Base-by-base conservation (phyloP, 495 filamentous ascomycete species). In the Cetradonia linearis region DNA sequence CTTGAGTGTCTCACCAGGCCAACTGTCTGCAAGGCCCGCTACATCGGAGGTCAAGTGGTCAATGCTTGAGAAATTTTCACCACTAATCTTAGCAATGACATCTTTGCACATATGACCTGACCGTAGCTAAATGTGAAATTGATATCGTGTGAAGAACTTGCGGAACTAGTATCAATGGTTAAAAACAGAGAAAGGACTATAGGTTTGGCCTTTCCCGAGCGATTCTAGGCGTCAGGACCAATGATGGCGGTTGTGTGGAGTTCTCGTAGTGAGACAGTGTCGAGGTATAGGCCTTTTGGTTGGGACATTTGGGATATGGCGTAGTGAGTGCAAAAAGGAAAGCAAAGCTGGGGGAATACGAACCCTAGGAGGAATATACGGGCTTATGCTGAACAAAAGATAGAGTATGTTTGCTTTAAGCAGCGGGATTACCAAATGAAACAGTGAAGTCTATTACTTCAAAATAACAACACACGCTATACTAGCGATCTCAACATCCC, bases 191-290 rank as follows among this genome's bases (percentile, higher is more conserved):
- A 60, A 16, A 67, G 53, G 25, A 59, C 28, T 31, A 67, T 27
- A 16, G 65, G 63, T 40, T 67, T 62, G 14, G 34, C 30, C 47
- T 61, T 62, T 28, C 42, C 53, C 1, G 56, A 47, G 42, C 69
- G 61, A 52, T 63, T 53, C 67, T 63, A 66, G 60, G 68, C 63
- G 44, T 70, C 61, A 44, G 61, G 40, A 13, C 62, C 56, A 55
- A 70, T 55, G 25, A 65, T 27, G 55, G 68, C 62, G 34, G 69
- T 59, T 40, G 67, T 56, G 16, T 64, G 27, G 31, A 67, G 30
- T 30, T 66, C 61, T 54, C 62, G 64, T 28, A 66, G 48, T 38
- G 63, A 61, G 49, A 66, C 63, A 23, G 30, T 60, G 20, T 65
- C 63, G 16, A 56, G n/a, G 5, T 34, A 50, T 33, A 10, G 11